A percentile compares a stretch with the other conserved stretches of the same genome.
Evolutionary conservation across 176 grass and related monocot genomes (phyloP).

Genomic region (Panicum miliaceum): DNA sequence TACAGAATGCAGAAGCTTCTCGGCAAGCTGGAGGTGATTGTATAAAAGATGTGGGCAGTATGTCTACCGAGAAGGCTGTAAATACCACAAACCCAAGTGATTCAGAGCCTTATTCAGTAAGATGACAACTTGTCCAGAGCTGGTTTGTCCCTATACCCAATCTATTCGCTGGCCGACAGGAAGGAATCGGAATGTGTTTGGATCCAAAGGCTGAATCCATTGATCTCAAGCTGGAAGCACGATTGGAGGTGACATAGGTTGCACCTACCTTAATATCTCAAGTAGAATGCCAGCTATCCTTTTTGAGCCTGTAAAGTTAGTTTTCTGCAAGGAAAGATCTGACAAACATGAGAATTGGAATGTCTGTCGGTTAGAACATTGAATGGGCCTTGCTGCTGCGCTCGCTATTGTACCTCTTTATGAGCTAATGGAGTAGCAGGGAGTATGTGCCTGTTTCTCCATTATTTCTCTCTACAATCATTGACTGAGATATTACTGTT

Average conservation of each 20-base stretch:
- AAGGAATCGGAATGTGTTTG: slow-evolving; percentile 19
- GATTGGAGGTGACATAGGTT: slow-evolving; percentile 46
- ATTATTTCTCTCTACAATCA: slow-evolving; percentile 46
- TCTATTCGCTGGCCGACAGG: slow-evolving; percentile 18
- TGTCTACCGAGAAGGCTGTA: slow-evolving; percentile 60
- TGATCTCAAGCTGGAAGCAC: slow-evolving; percentile 35
- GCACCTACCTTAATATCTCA: slow-evolving; percentile 53
- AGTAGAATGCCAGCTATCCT: slow-evolving; percentile 50
- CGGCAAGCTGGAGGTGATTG: slow-evolving; percentile 48
- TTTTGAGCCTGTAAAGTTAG: slow-evolving; percentile 71
- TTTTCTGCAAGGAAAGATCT: slow-evolving; percentile 66
- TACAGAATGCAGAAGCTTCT: slow-evolving; percentile 49
- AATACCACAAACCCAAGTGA: slow-evolving; percentile 56
- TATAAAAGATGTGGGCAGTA: slow-evolving; percentile 49
- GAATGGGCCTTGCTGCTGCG: slow-evolving; percentile 27
- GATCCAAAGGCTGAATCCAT: slow-evolving; percentile 30
- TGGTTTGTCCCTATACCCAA: slow-evolving; percentile 25
- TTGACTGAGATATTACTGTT: slow-evolving; percentile 48
- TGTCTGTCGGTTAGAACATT: slow-evolving; percentile 45
- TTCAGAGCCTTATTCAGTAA: slow-evolving; percentile 81
- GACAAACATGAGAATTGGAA: slow-evolving; percentile 44
- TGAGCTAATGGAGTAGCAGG: slow-evolving; percentile 53
- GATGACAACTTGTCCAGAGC: slow-evolving; percentile 50
- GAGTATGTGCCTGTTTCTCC: slow-evolving; percentile 59
- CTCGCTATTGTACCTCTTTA: slow-evolving; percentile 37